Evolutionary conservation across 2,329 filamentous ascomycete genomes (phyloP), one percentile per base, ranked within the genome.

Genomic region (Ceratocystis eucalypticola): DNA sequence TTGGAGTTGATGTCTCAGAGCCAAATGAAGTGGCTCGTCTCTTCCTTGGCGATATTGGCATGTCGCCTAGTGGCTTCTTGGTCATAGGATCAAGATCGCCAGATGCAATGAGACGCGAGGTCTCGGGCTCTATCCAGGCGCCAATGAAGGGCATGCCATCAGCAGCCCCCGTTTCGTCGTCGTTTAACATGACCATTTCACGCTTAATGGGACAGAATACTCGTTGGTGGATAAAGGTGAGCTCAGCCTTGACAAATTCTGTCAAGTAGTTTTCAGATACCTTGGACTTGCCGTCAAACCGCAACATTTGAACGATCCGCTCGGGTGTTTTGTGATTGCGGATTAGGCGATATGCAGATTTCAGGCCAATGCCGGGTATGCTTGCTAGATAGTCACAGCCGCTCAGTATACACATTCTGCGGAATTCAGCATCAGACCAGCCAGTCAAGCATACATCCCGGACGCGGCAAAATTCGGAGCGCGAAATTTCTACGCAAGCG

Each of bases 361-460:
- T 97, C 66, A 99, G 76, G 0, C 94, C 94, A 75, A 99, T 85
- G 63, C 88, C 88, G 66, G 85, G 87, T 69, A 99, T 89, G 67
- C 88, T 88, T 1, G 87, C 80, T n/a, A 97, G 82, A 74, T 99
- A 99, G 74, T 99, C 94, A 74, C 94, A 99, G 6, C 94, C 94
- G 73, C 91, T 96, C 68, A 99, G 77, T 70, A 99, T 99, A 50
- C 92, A 91, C 94, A 99, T 99, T 65, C 86, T 86, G 68, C 94
- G 84, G 72, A 99, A 99, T 70, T 96, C 90, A 8, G 82, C 80
- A 74, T 97, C 93, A 1, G 89, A 88, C 93, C 93, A 99, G 6
- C 92, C 93, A 3, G 91, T 88, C 50, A 99, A 77, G 65, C 88
- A 96, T 62, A 97, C 82, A 70, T 96, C 94, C 62, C 89, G 87